phyloP scores from a whole-genome alignment of 1,284 basidiomycete species.

The Rhodofomes roseus region DNA sequence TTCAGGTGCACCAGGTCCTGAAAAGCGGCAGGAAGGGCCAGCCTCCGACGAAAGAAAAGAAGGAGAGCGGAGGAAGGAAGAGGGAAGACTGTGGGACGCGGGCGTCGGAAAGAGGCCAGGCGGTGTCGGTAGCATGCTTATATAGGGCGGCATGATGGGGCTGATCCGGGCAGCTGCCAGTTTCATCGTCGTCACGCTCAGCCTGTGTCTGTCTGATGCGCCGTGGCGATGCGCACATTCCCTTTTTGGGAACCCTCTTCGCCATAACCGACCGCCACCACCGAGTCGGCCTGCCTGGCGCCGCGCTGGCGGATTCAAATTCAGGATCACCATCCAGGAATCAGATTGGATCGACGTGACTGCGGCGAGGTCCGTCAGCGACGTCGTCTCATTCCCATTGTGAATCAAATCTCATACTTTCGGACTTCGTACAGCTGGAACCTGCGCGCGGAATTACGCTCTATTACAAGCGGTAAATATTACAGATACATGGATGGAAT shows the following conservation, averaged over 20 bases:
- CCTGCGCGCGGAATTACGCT: no score
- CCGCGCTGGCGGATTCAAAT: no score
- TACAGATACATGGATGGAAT: not conserved
- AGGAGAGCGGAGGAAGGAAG: not conserved
- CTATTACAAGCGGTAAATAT: not conserved
- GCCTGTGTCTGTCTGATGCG: not conserved
- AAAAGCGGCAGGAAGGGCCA: conserved; percentile 9
- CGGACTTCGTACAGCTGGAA: no score
- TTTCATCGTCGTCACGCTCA: conserved; percentile 1
- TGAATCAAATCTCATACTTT: no score
- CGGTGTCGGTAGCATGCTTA: conserved; percentile 1
- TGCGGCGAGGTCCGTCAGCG: no score
- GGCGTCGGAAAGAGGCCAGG: not conserved
- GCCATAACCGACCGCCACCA: not conserved
- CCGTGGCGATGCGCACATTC: not conserved
- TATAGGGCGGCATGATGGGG: not conserved
- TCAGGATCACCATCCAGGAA: no score
- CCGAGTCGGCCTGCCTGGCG: not conserved
- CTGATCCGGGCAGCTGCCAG: not conserved
- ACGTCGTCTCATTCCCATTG: no score
- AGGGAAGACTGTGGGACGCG: not conserved
- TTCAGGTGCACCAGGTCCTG: conserved; percentile 7
- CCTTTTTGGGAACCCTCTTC: not conserved
- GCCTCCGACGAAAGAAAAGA: conserved; percentile 6
- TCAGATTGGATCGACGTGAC: no score